Evolutionary conservation across 176 grass and related monocot species (phyloP).

Genomic region (Eragrostis curvula): DNA sequence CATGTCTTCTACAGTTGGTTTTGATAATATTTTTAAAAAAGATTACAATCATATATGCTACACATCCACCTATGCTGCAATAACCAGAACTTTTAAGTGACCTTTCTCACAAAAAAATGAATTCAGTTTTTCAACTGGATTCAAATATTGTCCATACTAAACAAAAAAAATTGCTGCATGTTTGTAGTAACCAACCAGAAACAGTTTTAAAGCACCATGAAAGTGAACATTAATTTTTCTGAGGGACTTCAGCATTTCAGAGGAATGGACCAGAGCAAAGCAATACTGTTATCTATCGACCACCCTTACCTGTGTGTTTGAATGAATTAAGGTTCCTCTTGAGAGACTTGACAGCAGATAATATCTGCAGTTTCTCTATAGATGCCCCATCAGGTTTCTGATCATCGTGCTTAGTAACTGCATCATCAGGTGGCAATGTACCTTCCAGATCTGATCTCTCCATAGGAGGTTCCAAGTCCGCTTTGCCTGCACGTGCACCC

Average conservation of each 20-base stretch:
- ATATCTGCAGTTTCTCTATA: conserved; percentile 51
- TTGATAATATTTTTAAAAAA: neutral
- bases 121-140: neutral
- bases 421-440: conserved; percentile 36
- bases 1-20: no score
- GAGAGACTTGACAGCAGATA: conserved; percentile 54
- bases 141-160: conserved; percentile 11
- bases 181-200: neutral
- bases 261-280: neutral
- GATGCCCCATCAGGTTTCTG: neutral
- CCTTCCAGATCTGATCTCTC: conserved; percentile 29
- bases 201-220: neutral
- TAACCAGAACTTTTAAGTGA: neutral
- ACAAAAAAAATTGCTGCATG: neutral
- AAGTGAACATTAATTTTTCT: neutral
- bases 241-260: neutral
- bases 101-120: neutral
- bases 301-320: conserved; percentile 33
- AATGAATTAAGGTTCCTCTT: conserved; percentile 56
- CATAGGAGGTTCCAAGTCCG: neutral
- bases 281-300: neutral
- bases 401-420: neutral
- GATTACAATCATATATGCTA: neutral
- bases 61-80: neutral
- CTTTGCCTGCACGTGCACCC: neutral